These are phyloP conservation scores for Annulohypoxylon truncatum DNA, from an alignment of 2,329 filamentous ascomycete genomes.

Conservation along the genomic window DNA sequence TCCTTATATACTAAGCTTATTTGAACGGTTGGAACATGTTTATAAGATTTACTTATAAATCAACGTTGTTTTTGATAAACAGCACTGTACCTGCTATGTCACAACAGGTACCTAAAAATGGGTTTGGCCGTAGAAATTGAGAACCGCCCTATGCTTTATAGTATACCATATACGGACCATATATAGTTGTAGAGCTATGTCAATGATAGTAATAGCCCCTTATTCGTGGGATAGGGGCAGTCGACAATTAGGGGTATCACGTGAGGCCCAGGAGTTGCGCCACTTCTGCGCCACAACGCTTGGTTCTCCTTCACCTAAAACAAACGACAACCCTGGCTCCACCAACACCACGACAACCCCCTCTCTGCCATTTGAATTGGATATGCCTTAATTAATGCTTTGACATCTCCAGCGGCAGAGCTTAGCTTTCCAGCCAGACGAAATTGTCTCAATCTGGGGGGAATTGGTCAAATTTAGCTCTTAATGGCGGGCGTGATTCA, in stretches of 20 bases:
- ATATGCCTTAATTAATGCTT: neutral
- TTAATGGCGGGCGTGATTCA: conserved; percentile 43
- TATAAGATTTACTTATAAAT: neutral
- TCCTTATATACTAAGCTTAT: too few relatives aligned
- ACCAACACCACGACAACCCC: neutral
- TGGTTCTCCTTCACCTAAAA: neutral
- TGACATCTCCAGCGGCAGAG: neutral
- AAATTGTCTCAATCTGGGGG: neutral
- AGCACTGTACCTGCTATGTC: neutral
- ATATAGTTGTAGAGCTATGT: neutral
- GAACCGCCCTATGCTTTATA: neutral
- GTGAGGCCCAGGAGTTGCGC: conserved; percentile 3
- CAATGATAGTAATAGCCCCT: neutral
- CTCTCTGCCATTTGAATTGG: neutral
- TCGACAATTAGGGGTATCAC: conserved; percentile 27
- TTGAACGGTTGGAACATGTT: neutral
- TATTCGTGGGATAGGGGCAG: neutral
- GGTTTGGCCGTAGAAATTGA: neutral
- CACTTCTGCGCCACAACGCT: neutral
- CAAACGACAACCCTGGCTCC: neutral
- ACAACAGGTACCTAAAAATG: neutral
- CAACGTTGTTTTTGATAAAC: neutral
- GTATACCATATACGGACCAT: neutral
- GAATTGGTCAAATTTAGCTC: conserved; percentile 9
- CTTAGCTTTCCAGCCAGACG: neutral